These are phyloP conservation scores for Myriosclerotinia scirpicola DNA, from an alignment of 2,329 filamentous ascomycete species.

Conservation along the genomic window DNA sequence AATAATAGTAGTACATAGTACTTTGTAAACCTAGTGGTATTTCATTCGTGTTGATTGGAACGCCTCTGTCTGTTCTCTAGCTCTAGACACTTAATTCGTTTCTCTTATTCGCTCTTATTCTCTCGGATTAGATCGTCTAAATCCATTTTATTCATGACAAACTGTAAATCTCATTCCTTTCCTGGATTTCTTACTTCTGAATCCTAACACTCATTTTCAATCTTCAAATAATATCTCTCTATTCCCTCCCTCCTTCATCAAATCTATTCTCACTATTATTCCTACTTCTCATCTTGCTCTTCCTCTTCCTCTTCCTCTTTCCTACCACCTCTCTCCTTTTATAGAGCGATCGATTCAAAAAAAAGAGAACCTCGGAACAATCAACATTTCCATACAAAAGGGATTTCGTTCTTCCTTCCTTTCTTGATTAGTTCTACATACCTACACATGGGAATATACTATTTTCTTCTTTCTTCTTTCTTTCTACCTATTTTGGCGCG, in stretches of 20 bases:
- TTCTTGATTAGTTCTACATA: background rate
- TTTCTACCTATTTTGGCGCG: too few relatives aligned
- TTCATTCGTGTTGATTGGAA: background rate
- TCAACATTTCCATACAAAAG: background rate
- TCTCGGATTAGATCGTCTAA: background rate
- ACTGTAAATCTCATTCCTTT: slow-evolving; percentile 5
- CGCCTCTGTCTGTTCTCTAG: slow-evolving; percentile 2
- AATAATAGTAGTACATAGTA: too few relatives aligned
- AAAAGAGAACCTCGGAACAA: background rate
- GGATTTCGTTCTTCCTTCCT: background rate
- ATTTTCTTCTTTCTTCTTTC: too few relatives aligned
- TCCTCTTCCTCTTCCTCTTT: background rate
- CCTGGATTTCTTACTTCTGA: background rate
- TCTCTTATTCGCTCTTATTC: slow-evolving; percentile 3
- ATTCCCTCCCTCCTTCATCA: background rate
- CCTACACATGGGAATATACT: too few relatives aligned
- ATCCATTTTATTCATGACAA: background rate
- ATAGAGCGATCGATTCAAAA: background rate
- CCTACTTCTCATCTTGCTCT: background rate
- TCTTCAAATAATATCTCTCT: background rate
- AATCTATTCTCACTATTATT: background rate
- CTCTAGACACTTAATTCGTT: background rate
- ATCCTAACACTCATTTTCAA: background rate
- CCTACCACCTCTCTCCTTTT: too few relatives aligned
- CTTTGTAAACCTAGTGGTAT: background rate